A percentile compares a stretch with the other conserved stretches of the same genome.
phyloP scores from a whole-genome alignment of 140 eudicot species.

The Flaveria floridana region DNA sequence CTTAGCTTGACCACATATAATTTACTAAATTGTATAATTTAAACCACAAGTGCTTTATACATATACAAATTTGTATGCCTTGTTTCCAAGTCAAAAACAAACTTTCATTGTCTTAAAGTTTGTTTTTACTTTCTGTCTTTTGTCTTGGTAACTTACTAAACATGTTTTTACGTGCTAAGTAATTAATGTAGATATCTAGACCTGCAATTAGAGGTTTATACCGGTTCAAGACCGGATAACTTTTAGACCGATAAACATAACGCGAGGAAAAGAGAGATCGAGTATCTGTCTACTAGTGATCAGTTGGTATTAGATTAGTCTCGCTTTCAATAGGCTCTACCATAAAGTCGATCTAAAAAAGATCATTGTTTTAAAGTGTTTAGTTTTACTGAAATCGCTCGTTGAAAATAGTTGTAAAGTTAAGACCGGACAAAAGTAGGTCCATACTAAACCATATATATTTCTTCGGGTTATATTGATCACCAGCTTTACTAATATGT shows the following conservation, averaged over 20 bases:
- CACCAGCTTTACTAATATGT: not conserved
- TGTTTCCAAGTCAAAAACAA: not conserved
- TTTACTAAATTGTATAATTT: not conserved
- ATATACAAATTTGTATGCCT: not conserved
- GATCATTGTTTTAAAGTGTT: not conserved
- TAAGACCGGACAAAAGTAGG: not conserved
- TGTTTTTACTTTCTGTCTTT: not conserved
- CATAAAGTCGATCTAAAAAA: not conserved
- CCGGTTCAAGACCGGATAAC: not conserved
- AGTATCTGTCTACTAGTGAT: not conserved
- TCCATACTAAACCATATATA: too few species aligned
- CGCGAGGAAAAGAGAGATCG: not conserved
- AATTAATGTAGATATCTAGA: not conserved
- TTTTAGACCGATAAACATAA: not conserved
- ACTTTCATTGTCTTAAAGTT: too few species aligned
- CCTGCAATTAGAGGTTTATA: not conserved
- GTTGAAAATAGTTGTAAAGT: not conserved
- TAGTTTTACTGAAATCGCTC: not conserved
- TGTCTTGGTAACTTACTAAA: not conserved
- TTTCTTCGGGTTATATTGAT: too few species aligned
- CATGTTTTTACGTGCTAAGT: not conserved
- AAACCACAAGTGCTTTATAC: not conserved
- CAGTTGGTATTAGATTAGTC: not conserved
- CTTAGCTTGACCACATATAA: conserved; percentile 1
- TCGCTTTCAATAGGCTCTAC: not conserved